Conservation (phyloP, 2,329 filamentous ascomycete species). For the Beauveria caledonica region DNA sequence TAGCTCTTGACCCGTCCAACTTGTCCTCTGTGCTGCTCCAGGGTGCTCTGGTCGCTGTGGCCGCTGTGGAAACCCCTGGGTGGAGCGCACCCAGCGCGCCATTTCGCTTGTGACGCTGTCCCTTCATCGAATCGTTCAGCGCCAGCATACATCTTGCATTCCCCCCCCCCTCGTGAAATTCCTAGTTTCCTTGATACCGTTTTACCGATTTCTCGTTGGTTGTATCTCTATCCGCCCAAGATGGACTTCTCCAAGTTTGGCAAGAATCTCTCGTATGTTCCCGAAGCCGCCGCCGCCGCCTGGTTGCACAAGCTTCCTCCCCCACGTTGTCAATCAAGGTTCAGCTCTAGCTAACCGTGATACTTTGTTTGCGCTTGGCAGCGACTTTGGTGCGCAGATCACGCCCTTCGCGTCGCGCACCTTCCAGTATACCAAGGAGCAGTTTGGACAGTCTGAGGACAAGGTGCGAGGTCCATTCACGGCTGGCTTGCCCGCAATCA, state of each 20-base stretch:
- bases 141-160: background rate
- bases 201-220: conserved; percentile 11
- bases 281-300: conserved; percentile 8
- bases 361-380: conserved; percentile 17
- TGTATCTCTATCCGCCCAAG: conserved; percentile 15
- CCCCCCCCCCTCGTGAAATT: background rate
- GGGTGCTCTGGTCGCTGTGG: background rate
- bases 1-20: background rate
- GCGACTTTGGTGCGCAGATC: conserved; percentile 66
- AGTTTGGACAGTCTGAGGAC: conserved; percentile 88
- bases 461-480: conserved; percentile 50
- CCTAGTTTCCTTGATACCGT: background rate
- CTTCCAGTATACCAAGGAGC: conserved; percentile 96
- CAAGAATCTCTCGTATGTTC: conserved; percentile 46
- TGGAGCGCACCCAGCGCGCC: conserved; percentile 16
- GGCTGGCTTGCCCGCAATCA: background rate
- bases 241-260: conserved; percentile 55
- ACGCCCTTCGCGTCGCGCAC: conserved; percentile 90
- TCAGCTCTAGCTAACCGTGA: background rate
- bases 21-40: too few relatives aligned
- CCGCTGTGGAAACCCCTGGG: conserved; percentile 11
- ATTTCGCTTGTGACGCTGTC: conserved; percentile 26
- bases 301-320: conserved; percentile 8
- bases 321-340: conserved; percentile 4
- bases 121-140: conserved; percentile 13